phyloP scores from a whole-genome alignment of 2,329 filamentous ascomycete species.

The Nothophaeocryptopus gaeumannii region DNA sequence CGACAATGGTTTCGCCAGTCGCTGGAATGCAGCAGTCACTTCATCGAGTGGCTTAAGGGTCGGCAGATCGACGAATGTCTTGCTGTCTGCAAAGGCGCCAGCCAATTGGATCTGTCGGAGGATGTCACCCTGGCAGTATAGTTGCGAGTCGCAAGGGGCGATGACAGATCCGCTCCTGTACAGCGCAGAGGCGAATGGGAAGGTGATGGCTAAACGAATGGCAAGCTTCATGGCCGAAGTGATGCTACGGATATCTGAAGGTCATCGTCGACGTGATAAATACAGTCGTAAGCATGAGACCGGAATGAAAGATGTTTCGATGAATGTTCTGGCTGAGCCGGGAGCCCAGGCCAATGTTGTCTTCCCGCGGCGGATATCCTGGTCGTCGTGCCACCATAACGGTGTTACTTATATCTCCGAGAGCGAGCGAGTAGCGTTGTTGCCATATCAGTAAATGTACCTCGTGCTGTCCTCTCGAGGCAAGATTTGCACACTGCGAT shows the following conservation, averaged over 20 bases:
- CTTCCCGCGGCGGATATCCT: no score
- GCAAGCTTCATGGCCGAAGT: constrained; percentile 2
- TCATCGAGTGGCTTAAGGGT: constrained; percentile 59
- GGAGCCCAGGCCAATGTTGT: no score
- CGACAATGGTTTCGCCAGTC: constrained; percentile 58
- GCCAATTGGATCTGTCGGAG: constrained; percentile 62
- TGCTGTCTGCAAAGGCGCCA: constrained; percentile 63
- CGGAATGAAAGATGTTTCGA: no score
- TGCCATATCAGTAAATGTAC: no score
- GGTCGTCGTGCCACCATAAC: no score
- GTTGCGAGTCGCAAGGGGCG: constrained; percentile 64
- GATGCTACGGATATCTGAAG: background rate
- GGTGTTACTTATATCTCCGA: no score
- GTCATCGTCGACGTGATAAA: no score
- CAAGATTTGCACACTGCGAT: no score
- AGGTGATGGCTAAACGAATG: constrained; percentile 2
- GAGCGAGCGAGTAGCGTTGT: no score
- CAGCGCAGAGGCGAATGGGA: constrained; percentile 40
- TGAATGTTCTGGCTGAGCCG: no score
- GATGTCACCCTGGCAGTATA: constrained; percentile 66
- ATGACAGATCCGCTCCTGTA: constrained; percentile 60
- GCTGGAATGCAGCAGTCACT: constrained; percentile 60
- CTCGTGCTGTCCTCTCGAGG: no score
- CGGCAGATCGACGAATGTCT: constrained; percentile 66
- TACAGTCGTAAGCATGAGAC: no score